A percentile compares a stretch with the other conserved stretches of the same genome.
phyloP scores from a whole-genome alignment of 2,329 filamentous ascomycete species.

The Colletotrichum acutatum region DNA sequence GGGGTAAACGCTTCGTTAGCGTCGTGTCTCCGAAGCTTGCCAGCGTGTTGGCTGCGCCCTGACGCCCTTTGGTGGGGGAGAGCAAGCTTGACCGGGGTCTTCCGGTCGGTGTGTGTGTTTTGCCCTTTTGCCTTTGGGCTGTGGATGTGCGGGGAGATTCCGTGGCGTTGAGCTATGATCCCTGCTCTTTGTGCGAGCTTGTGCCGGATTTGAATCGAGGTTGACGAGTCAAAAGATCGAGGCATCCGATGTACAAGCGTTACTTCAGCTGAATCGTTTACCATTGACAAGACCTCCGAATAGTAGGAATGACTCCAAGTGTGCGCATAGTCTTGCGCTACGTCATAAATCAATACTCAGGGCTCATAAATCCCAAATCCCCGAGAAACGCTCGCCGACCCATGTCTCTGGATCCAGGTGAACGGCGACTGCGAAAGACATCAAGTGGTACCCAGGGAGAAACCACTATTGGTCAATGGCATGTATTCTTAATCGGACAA shows the following conservation, averaged over 20 bases:
- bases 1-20: conserved; percentile 30
- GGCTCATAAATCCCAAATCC: background rate
- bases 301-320: background rate
- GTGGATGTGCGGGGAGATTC: conserved; percentile 17
- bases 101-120: background rate
- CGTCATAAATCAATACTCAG: too few relatives aligned
- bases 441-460: background rate
- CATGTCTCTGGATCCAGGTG: background rate
- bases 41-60: background rate
- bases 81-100: background rate
- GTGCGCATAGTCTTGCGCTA: background rate
- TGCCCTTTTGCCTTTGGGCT: background rate
- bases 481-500: too few relatives aligned
- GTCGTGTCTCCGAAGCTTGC: background rate
- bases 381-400: background rate
- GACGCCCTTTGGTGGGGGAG: background rate
- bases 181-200: background rate
- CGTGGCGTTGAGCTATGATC: background rate
- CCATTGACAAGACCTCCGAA: background rate
- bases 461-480: too few relatives aligned
- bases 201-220: background rate
- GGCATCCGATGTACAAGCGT: background rate
- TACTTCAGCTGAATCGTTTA: background rate
- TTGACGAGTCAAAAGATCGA: background rate
- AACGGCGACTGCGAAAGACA: background rate